Evolutionary conservation across 2,329 filamentous ascomycete species (phyloP), one percentile per base, ranked within the genome.

Genomic region (Colletotrichum camelliae): DNA sequence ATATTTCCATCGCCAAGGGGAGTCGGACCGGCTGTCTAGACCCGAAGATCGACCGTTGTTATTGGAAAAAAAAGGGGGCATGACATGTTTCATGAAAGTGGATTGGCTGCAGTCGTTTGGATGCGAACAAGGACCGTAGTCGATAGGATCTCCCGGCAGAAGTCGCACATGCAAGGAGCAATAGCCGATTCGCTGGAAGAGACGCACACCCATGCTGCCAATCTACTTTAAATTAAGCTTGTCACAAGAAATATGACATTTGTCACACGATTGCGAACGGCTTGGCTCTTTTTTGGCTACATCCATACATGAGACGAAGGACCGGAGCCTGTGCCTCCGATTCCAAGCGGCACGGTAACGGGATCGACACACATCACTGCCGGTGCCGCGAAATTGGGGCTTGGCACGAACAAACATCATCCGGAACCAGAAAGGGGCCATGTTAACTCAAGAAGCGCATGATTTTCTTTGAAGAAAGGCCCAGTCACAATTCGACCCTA

Each of bases 181-280:
- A 27, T 10, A 27, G n/a, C 24, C 18, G n/a, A 64, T 70, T 74
- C 68, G 66, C 55, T 16, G 29, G 31, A 15, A 21, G 24, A 27
- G 16, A 55, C 16, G 24, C 39, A 57, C 8, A 39, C 33, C 58
- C 71, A 7, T 33, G 55, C 18, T 57, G n/a, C 16, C 57, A 74
- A 64, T 74, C 29, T 74, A 70, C 31, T 52, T 61, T 65, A 64
- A 43, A 70, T 74, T 70, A 70, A 74, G 67, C 57, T 74, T 74
- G 67, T 72, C 35, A 16, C 48, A 35, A 29, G 48, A 27, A 57
- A n/a, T 35, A 31, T 52, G 43, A 13, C 10, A 24, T 21, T 24
- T 31, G 35, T 67, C 52, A 72, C 39, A 62, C 69, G 24, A 31
- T 27, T 27, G 16, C 55, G 12, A 9, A 31, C 55, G 21, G 24